A percentile compares a stretch with the other conserved stretches of the same genome.
Evolutionary conservation across 305 asterid genomes (phyloP).

Genomic region (Nicotiana rustica): DNA sequence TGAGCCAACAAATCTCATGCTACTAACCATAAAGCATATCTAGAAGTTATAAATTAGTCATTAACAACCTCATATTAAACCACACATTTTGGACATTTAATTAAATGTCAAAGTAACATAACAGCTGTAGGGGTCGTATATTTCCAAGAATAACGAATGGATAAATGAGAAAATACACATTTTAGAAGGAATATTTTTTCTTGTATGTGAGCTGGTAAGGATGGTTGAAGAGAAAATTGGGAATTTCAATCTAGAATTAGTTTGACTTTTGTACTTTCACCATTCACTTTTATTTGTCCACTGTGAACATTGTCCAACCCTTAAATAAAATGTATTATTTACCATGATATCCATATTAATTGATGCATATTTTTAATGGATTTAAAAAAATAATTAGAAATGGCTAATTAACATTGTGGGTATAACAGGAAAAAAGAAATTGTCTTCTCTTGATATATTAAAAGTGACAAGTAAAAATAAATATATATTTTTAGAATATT

Average conservation of each 20-base stretch:
- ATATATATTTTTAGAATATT: too few relatives aligned
- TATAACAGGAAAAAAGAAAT: too few relatives aligned
- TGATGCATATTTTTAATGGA: too few relatives aligned
- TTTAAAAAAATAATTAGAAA: too few relatives aligned
- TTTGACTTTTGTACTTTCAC: background rate
- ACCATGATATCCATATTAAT: too few relatives aligned
- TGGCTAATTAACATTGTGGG: too few relatives aligned
- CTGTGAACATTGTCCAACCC: too few relatives aligned
- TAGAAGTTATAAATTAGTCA: constrained; percentile 27
- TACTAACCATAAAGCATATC: background rate
- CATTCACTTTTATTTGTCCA: too few relatives aligned
- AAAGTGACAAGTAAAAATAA: too few relatives aligned
- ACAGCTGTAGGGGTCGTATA: background rate
- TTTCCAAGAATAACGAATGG: background rate
- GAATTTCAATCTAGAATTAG: constrained; percentile 21
- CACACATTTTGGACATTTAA: background rate
- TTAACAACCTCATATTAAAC: background rate
- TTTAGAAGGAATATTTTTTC: background rate
- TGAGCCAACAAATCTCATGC: constrained; percentile 1
- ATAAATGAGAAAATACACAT: background rate
- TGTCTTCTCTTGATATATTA: too few relatives aligned
- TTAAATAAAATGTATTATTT: too few relatives aligned
- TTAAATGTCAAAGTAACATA: constrained; percentile 2
- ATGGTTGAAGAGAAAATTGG: background rate
- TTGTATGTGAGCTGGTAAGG: background rate